Conservation (phyloP, 164 flowering plant species). For the Litsea cubeba region DNA sequence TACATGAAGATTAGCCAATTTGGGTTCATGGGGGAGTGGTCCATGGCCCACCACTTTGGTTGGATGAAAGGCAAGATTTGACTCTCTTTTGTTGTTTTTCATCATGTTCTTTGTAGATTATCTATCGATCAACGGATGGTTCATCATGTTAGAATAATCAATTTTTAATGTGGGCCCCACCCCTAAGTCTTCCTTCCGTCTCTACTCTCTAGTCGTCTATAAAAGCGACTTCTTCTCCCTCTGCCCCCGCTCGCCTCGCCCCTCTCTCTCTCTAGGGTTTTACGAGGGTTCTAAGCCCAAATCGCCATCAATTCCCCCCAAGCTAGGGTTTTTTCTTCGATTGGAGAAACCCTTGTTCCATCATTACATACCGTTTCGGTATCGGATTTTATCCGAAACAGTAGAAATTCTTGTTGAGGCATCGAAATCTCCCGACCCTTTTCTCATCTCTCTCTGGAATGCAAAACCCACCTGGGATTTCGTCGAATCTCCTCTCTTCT, state of each 20-base stretch:
- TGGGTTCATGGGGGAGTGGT: too few relatives aligned
- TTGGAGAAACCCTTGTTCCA: neutral
- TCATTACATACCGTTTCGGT: neutral
- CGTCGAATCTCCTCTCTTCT: neutral
- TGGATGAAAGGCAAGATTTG: too few relatives aligned
- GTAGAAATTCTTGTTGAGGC: neutral
- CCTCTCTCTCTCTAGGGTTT: neutral
- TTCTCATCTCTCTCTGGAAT: neutral
- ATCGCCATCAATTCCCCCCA: neutral
- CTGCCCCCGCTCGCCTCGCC: too few relatives aligned
- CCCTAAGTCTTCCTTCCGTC: neutral
- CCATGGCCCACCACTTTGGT: too few relatives aligned
- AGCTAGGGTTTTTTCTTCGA: neutral
- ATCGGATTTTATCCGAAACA: neutral
- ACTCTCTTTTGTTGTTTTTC: too few relatives aligned
- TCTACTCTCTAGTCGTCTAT: neutral
- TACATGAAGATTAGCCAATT: too few relatives aligned
- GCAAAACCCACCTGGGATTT: neutral
- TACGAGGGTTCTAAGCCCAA: neutral
- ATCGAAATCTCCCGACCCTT: neutral
- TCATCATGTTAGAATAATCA: too few relatives aligned
- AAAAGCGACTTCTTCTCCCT: neutral
- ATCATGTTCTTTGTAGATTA: too few relatives aligned
- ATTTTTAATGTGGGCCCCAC: neutral
- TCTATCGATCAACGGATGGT: too few relatives aligned